These are phyloP conservation scores for Trichosporon sp. DNA, from an alignment of 1,284 basidiomycete species.

Conservation along the genomic window DNA sequence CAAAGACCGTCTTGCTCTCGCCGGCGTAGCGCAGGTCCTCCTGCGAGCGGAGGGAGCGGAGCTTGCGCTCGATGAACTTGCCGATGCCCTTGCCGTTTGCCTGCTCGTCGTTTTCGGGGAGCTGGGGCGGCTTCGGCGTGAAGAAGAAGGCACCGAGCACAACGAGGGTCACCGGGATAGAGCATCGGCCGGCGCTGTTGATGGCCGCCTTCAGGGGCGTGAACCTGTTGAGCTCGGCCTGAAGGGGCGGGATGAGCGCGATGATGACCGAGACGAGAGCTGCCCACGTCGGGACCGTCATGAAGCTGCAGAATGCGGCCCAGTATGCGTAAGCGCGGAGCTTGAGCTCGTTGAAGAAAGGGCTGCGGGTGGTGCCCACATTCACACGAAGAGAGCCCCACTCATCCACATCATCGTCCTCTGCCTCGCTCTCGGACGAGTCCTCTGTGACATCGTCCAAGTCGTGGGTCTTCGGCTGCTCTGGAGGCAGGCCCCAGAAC, in stretches of 20 bases:
- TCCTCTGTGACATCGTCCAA: constrained; percentile 31
- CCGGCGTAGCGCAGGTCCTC: constrained; percentile 50
- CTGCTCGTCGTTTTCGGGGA: constrained; percentile 6
- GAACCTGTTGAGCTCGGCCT: constrained; percentile 60
- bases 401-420: constrained; percentile 49
- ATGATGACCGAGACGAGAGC: constrained; percentile 73
- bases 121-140: constrained; percentile 25
- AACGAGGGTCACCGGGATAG: constrained; percentile 81
- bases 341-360: not conserved
- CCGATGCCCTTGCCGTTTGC: not conserved
- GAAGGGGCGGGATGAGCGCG: constrained; percentile 69
- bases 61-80: constrained; percentile 31
- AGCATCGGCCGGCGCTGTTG: constrained; percentile 67
- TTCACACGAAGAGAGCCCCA: constrained; percentile 25
- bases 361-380: not conserved
- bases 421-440: constrained; percentile 31
- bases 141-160: constrained; percentile 92
- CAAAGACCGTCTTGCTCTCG: constrained; percentile 72
- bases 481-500: constrained; percentile 48
- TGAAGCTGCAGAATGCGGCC: constrained; percentile 61
- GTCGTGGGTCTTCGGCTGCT: constrained; percentile 24
- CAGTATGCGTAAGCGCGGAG: not conserved
- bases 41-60: constrained; percentile 18
- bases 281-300: constrained; percentile 81
- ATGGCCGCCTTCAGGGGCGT: constrained; percentile 68